Evolutionary conservation across 768 basidiomycete species (phyloP), one percentile per base, ranked within the genome.

Genomic region (Auricularia sp.): DNA sequence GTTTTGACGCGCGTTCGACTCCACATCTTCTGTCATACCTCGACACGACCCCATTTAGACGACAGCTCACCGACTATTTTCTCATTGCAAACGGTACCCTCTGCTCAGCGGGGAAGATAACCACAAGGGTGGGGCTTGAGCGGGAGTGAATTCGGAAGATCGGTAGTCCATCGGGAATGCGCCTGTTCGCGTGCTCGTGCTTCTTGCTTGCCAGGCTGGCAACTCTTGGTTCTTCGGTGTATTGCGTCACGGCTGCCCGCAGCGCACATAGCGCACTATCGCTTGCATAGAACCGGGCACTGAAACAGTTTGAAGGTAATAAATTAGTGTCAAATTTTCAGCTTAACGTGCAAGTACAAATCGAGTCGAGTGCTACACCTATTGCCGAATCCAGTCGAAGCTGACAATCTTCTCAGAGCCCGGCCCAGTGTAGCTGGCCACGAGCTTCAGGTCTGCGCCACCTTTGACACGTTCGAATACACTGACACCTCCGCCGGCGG

Each of bases 391-490:
- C 56, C 56, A 59, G 34, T 29, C 34, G 56, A 59, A 59, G 34
- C 29, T 59, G 24, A 35, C 34, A 33, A 59, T 29, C 56, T 59
- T 59, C 29, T 59, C 56, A 1, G 56, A 59, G 56, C 56, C 56
- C 56, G 24, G 11, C 24, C 56, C 79, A 14, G 75, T 74, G 70
- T 87, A 86, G 69, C 78, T 76, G 3, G 79, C 84, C 18, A 88
- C 78, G 66, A 83, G 76, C 61, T 73, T 70, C 51, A 89, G 73
- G 66, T 82, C 77, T 39, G 77, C 73, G 21, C 87, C 87, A 2
- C 80, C 77, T 18, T 84, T 77, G 2, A 78, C 80, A 65, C 87
- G 79, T 72, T 79, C 76, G 68, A 84, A 79, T n/a, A 88, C 75
- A 33, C 80, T 77, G 10, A 86, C 81, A 1, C 88, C 87, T 2